Conservation (phyloP, 306 rosid species). For the Vigna nakashimae region DNA sequence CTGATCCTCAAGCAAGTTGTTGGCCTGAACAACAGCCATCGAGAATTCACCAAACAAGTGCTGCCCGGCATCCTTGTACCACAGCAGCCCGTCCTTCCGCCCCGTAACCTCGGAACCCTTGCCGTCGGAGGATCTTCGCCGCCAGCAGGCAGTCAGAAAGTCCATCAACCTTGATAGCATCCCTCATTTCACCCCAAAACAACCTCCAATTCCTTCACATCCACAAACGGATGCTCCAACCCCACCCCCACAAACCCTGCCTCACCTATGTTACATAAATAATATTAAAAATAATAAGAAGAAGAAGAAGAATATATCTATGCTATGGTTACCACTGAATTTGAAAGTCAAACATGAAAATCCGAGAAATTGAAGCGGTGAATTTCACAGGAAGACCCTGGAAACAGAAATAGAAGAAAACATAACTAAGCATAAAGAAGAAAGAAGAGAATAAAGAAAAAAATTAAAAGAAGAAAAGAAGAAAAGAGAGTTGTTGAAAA, state of each 20-base stretch:
- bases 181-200: constrained; percentile 94
- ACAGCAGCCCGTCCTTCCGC: constrained; percentile 80
- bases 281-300: not conserved
- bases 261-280: constrained; percentile 7
- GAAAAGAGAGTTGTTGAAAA: not conserved
- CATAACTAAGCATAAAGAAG: not conserved
- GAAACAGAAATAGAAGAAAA: not conserved
- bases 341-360: constrained; percentile 34
- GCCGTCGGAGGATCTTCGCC: constrained; percentile 60
- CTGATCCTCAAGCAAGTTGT: constrained; percentile 94
- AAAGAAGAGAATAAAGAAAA: not conserved
- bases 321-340: not conserved
- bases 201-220: constrained; percentile 69
- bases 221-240: constrained; percentile 70
- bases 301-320: not conserved
- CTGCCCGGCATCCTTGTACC: constrained; percentile 93
- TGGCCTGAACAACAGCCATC: constrained; percentile 97
- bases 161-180: constrained; percentile 91
- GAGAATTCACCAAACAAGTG: constrained; percentile 89
- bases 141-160: constrained; percentile 88
- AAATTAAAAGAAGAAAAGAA: not conserved
- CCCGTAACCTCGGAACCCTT: constrained; percentile 71
- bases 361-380: not conserved
- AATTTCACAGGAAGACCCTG: constrained; percentile 38
- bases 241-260: constrained; percentile 29